Percentiles rank a stretch among this genome's conserved stretches.
Evolutionary conservation across 805 yeast species (phyloP).

Genomic region (Hagleromyces aurorensis): DNA sequence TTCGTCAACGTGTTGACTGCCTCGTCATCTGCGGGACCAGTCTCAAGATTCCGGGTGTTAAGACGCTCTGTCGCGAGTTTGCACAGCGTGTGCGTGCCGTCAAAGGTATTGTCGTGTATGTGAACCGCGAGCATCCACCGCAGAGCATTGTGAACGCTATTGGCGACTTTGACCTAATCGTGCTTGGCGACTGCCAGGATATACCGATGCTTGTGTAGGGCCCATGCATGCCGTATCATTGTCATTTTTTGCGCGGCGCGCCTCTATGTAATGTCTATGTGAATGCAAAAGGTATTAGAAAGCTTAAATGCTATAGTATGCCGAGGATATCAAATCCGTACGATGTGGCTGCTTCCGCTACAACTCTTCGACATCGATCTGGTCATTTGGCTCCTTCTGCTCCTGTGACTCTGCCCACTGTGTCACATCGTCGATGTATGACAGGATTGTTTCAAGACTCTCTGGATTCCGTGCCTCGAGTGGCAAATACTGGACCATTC

Average conservation of each 20-base stretch:
- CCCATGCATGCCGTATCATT: background rate
- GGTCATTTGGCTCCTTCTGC: constrained; percentile 91
- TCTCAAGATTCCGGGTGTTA: constrained; percentile 69
- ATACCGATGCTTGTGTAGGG: constrained; percentile 31
- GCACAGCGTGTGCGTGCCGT: constrained; percentile 47
- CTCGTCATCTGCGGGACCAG: constrained; percentile 79
- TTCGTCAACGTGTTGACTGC: constrained; percentile 63
- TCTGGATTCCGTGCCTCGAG: constrained; percentile 71
- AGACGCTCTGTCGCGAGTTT: constrained; percentile 52
- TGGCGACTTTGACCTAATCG: constrained; percentile 48
- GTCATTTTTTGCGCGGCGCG: background rate
- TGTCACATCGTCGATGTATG: constrained; percentile 92
- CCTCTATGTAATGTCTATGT: background rate
- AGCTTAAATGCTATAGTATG: background rate
- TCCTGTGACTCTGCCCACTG: constrained; percentile 97
- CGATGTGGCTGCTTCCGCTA: constrained; percentile 16
- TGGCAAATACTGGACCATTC: constrained; percentile 96
- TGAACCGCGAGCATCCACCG: constrained; percentile 49
- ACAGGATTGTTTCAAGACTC: constrained; percentile 71
- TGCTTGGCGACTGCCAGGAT: constrained; percentile 59
- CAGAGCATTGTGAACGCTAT: constrained; percentile 42
- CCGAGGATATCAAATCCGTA: background rate
- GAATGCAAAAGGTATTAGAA: background rate
- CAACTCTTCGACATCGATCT: constrained; percentile 53
- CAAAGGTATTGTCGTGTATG: constrained; percentile 55